A percentile compares a stretch with the other conserved stretches of the same genome.
phyloP scores from a whole-genome alignment of 179 eudicot genomes.

The Amaranthus tricolor region DNA sequence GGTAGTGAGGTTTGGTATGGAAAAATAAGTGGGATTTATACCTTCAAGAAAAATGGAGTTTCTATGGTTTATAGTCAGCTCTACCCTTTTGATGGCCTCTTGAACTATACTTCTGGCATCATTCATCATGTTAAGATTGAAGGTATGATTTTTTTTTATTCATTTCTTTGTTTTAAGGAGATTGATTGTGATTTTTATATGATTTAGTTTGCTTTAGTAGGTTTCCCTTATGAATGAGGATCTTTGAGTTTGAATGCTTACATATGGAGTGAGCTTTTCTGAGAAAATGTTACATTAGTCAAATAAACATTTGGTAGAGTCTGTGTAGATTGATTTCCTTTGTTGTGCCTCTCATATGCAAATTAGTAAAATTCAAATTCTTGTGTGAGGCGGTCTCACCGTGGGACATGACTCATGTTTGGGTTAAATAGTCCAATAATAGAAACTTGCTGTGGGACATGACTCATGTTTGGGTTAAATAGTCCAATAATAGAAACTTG shows the following conservation, averaged over 20 bases:
- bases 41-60: conserved; percentile 46
- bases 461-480: no score
- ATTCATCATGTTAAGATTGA: conserved; percentile 84
- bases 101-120: conserved; percentile 86
- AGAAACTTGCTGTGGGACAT: no score
- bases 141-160: conserved; percentile 36
- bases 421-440: no score
- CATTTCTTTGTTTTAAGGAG: neutral
- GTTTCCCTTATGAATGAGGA: neutral
- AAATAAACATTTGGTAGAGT: no score
- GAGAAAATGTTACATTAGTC: neutral
- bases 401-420: no score
- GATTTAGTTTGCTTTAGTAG: neutral
- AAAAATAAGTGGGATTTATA: conserved; percentile 56
- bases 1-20: conserved; percentile 93
- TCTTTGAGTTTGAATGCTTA: neutral
- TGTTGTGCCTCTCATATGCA: no score
- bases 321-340: no score
- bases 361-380: no score
- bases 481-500: no score
- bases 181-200: neutral
- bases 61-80: conserved; percentile 69
- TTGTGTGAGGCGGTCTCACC: no score
- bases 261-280: neutral
- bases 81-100: conserved; percentile 75